These are phyloP conservation scores for Naganishia cerealis DNA, from an alignment of 1,284 basidiomycete species.

Conservation along the genomic window DNA sequence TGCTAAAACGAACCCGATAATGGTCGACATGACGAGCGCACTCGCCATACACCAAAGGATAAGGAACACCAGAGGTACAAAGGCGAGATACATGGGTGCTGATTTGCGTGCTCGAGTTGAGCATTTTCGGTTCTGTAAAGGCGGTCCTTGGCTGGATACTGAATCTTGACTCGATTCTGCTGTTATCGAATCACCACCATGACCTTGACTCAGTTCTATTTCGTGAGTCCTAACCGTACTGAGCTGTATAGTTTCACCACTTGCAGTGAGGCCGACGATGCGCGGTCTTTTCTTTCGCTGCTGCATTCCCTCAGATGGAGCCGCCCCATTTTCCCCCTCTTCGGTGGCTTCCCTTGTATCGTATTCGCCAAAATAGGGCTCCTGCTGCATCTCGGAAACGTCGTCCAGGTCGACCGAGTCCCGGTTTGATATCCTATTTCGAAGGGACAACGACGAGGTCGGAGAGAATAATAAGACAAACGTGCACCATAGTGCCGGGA, in stretches of 20 bases:
- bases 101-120: constrained; percentile 10
- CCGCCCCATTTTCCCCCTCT: background rate
- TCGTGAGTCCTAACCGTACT: constrained; percentile 2
- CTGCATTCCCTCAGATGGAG: background rate
- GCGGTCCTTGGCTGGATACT: background rate
- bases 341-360: background rate
- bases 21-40: constrained; percentile 34
- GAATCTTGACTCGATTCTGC: background rate
- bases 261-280: constrained; percentile 9
- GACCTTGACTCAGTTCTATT: background rate
- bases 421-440: constrained; percentile 6
- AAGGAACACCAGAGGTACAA: constrained; percentile 30
- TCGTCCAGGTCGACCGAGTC: background rate
- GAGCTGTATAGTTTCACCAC: constrained; percentile 21
- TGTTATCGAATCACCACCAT: background rate
- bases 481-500: constrained; percentile 33
- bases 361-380: background rate
- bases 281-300: background rate
- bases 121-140: background rate
- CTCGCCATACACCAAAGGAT: constrained; percentile 25
- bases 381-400: background rate
- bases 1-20: constrained; percentile 34
- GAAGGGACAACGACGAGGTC: constrained; percentile 28
- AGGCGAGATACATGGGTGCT: constrained; percentile 32
- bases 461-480: constrained; percentile 32